Conservation (phyloP, 331 rosid genomes). For the Acacia concinna region DNA sequence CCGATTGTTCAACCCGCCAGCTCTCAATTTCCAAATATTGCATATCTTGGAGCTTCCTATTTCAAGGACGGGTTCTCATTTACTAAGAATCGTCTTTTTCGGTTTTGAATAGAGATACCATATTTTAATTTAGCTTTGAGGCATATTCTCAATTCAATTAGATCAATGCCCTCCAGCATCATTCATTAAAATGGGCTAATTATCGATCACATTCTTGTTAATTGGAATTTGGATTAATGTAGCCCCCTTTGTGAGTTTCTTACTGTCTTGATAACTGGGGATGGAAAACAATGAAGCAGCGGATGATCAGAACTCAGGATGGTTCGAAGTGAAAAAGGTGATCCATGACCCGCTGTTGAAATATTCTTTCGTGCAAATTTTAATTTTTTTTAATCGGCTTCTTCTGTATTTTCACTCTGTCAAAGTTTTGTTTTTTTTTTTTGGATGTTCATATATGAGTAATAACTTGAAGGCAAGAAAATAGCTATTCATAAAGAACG, state of each 20-base stretch:
- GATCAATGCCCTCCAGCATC: neutral
- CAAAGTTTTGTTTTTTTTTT: neutral
- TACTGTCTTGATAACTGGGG: constrained; percentile 40
- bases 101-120: neutral
- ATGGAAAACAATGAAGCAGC: constrained; percentile 65
- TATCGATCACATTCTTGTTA: neutral
- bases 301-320: constrained; percentile 94
- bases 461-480: neutral
- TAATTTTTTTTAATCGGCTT: neutral
- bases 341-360: neutral
- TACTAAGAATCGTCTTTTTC: neutral
- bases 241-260: constrained; percentile 25
- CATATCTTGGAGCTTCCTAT: neutral
- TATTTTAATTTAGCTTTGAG: constrained; percentile 5
- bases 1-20: neutral
- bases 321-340: constrained; percentile 98
- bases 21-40: constrained; percentile 25
- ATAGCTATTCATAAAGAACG: neutral
- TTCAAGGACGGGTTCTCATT: constrained; percentile 21
- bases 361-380: constrained; percentile 12
- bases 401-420: neutral
- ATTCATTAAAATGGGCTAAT: neutral
- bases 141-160: constrained; percentile 21
- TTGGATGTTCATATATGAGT: neutral
- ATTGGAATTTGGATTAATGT: constrained; percentile 12